Percentiles rank a stretch among this genome's conserved stretches.
Evolutionary conservation across 164 flowering plant species (phyloP).

Genomic region (Vitis amurensis): DNA sequence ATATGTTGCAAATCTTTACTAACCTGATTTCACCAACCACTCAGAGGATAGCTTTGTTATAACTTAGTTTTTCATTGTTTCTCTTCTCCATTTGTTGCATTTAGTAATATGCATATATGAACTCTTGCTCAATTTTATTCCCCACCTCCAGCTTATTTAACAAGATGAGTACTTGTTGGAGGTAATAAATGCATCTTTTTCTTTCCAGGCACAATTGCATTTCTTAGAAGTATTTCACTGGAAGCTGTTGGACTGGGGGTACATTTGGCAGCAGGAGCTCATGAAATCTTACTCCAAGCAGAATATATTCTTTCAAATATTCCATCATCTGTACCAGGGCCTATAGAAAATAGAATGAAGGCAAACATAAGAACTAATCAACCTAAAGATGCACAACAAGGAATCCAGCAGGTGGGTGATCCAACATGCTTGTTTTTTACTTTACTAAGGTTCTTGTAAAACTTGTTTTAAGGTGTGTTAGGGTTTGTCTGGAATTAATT

Average conservation of each 20-base stretch:
- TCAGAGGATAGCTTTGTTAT: too few species aligned
- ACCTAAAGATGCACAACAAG: conserved; percentile 86
- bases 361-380: conserved; percentile 68
- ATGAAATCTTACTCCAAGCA: conserved; percentile 83
- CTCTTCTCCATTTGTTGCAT: neutral
- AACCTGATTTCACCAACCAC: too few species aligned
- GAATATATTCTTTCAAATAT: conserved; percentile 67
- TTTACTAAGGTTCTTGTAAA: neutral
- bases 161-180: too few species aligned
- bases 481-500: neutral
- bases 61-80: neutral
- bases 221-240: conserved; percentile 90
- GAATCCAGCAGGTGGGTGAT: conserved; percentile 66
- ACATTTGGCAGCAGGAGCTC: conserved; percentile 95
- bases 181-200: neutral
- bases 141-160: neutral
- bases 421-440: neutral
- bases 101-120: neutral
- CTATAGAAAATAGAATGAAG: conserved; percentile 34
- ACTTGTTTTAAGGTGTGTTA: neutral
- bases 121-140: neutral
- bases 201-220: conserved; percentile 79
- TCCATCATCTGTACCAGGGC: conserved; percentile 57
- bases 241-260: conserved; percentile 97
- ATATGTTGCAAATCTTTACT: too few species aligned